A percentile compares a stretch with the other conserved stretches of the same genome.
These are phyloP conservation scores for Trichosporon sp. DNA, from an alignment of 1,284 basidiomycete genomes.

Conservation along the genomic window DNA sequence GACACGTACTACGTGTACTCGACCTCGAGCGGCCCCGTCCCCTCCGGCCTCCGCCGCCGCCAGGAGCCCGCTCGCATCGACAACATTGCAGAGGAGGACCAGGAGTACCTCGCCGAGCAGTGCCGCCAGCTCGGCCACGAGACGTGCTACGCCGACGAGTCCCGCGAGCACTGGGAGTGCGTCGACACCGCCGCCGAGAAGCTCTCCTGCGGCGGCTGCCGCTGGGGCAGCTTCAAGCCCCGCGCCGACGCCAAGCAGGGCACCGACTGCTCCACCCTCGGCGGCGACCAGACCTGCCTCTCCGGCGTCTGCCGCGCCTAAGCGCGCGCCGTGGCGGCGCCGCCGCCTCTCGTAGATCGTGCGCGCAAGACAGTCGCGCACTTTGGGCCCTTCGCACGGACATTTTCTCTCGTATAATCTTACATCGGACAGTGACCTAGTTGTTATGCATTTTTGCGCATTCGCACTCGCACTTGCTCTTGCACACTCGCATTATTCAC, in stretches of 20 bases:
- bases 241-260: not conserved
- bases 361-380: not conserved
- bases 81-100: not conserved
- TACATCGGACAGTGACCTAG: not conserved
- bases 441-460: not conserved
- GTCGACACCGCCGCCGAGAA: not conserved
- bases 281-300: not conserved
- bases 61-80: not conserved
- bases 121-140: not conserved
- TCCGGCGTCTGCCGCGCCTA: not conserved
- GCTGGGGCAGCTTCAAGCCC: not conserved
- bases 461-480: no score
- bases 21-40: not conserved
- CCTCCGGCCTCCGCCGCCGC: constrained; percentile 2
- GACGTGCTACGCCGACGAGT: not conserved
- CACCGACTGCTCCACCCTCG: not conserved
- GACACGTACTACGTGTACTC: not conserved
- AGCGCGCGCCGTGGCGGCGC: no score
- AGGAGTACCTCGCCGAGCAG: constrained; percentile 1
- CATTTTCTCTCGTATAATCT: not conserved
- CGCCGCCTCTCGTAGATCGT: not conserved
- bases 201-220: not conserved
- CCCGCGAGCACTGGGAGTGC: not conserved
- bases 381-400: not conserved
- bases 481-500: no score